Evolutionary conservation across 2,329 filamentous ascomycete genomes (phyloP).

Genomic region (Alternaria alternata): DNA sequence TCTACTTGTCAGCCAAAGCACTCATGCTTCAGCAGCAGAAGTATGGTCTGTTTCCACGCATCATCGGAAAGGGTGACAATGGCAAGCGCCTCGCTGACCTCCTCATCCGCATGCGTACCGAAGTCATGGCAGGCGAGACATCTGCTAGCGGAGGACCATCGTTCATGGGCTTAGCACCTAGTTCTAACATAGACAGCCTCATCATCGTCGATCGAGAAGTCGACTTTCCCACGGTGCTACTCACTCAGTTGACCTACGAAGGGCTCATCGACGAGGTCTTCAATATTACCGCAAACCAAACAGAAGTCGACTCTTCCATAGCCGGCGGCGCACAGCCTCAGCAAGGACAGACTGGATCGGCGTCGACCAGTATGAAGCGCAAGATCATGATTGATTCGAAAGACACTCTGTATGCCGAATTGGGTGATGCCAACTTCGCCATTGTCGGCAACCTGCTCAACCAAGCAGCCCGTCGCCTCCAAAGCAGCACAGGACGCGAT

Average conservation of each 20-base stretch:
- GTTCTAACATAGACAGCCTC: conserved; percentile 85
- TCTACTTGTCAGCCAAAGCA: conserved; percentile 86
- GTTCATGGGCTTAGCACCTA: conserved; percentile 77
- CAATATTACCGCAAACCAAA: conserved; percentile 89
- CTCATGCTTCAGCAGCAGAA: conserved; percentile 93
- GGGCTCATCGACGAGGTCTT: conserved; percentile 94
- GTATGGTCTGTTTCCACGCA: conserved; percentile 91
- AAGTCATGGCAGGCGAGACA: conserved; percentile 82
- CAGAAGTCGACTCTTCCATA: conserved; percentile 89
- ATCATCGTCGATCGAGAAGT: conserved; percentile 96
- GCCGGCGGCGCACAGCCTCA: conserved; percentile 76
- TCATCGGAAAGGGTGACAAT: conserved; percentile 95
- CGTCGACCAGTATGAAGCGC: conserved; percentile 71
- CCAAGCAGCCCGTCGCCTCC: conserved; percentile 85
- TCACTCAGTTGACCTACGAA: conserved; percentile 97
- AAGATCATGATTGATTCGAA: conserved; percentile 89
- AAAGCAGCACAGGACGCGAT: conserved; percentile 86
- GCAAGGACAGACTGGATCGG: conserved; percentile 59
- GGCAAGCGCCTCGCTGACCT: conserved; percentile 88
- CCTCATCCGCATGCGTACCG: conserved; percentile 88
- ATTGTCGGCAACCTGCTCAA: conserved; percentile 90
- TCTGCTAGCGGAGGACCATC: conserved; percentile 62
- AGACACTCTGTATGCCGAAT: conserved; percentile 85
- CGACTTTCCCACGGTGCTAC: conserved; percentile 87
- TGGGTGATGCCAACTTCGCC: conserved; percentile 93